Percentiles rank a stretch among this genome's conserved stretches.
These are phyloP conservation scores for Starmerella lactis-condensi DNA, from an alignment of 805 yeast genomes.

Conservation along the genomic window DNA sequence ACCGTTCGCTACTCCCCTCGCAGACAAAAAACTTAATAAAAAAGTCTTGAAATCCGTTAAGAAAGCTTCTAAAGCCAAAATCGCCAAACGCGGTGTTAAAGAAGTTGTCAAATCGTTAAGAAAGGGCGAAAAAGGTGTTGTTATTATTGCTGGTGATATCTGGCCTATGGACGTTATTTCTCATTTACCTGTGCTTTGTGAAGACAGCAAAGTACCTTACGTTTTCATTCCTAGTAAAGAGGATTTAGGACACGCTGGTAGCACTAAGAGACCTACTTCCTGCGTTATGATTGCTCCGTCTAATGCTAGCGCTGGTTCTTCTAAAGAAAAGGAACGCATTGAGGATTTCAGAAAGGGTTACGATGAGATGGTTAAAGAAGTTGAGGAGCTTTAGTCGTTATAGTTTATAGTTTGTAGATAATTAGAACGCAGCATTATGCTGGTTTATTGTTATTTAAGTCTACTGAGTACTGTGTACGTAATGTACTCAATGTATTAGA, in stretches of 20 bases:
- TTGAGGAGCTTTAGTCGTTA: slow-evolving; percentile 22
- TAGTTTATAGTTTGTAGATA: background rate
- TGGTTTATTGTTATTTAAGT: too few relatives aligned
- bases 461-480: too few relatives aligned
- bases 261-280: slow-evolving; percentile 97
- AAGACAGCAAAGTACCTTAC: slow-evolving; percentile 79
- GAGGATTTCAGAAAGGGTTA: slow-evolving; percentile 80
- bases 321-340: slow-evolving; percentile 44
- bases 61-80: slow-evolving; percentile 95
- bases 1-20: slow-evolving; percentile 87
- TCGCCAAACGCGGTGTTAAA: slow-evolving; percentile 95
- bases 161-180: slow-evolving; percentile 95
- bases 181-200: slow-evolving; percentile 93
- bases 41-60: slow-evolving; percentile 88
- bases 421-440: background rate
- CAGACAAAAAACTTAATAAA: slow-evolving; percentile 87
- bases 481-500: too few relatives aligned
- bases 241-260: slow-evolving; percentile 96
- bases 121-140: slow-evolving; percentile 95
- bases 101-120: slow-evolving; percentile 95
- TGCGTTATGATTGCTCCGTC: slow-evolving; percentile 87
- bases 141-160: slow-evolving; percentile 92
- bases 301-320: slow-evolving; percentile 22
- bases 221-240: slow-evolving; percentile 93
- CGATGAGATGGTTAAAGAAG: slow-evolving; percentile 90